Base-by-base conservation (phyloP, 2,329 filamentous ascomycete genomes). In the Calonectria leucothoes region DNA sequence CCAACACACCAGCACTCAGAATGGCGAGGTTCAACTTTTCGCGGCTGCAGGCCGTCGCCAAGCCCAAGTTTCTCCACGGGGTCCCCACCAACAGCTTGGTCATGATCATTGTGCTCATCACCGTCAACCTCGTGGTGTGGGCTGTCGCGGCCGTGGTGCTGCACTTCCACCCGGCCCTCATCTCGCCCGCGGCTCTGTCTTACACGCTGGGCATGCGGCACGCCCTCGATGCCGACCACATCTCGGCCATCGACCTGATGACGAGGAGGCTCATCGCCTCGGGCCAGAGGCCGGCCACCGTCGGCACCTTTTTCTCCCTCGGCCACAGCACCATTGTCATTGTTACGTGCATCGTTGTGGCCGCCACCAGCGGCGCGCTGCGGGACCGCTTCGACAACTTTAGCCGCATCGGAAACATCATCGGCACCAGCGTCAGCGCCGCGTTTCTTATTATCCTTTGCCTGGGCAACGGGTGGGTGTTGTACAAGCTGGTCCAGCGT, bases 191-290 rank as follows among this genome's bases (percentile, higher is more conserved):
- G 1, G 92, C 96, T 2, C 90, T 98, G 0, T 93, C 96, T 31
- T 98, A 97, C 84, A 95, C 95, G 0, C 90, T 98, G 14, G 96
- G 96, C 3, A 90, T 98, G 15, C 93, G 96, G 51, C 96, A 98
- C 87, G 96, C 96, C n/a, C 91, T 98, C 55, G 97, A 98, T 81
- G 97, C 96, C n/a, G 96, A 98, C 84, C 97, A 98, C 83, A 91
- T 90, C 80, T 85, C 85, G 79, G 96, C 96, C 75, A 99, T 98
- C 80, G 96, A 98, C 84, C 90, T 98, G 45, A 98, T 97, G 93
- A 98, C 97, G 0, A 91, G 97, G 4, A 92, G 96, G 8, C 91
- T 98, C 29, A 92, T 98, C 45, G 96, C 96, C 0, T 91, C 94
- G 0, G 95, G 95, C 23, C 95, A 97, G 81, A 91, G 91, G 2